A percentile compares a stretch with the other conserved stretches of the same genome.
Evolutionary conservation across 441 rosid species (phyloP).

Genomic region (Jatropha podagrica): DNA sequence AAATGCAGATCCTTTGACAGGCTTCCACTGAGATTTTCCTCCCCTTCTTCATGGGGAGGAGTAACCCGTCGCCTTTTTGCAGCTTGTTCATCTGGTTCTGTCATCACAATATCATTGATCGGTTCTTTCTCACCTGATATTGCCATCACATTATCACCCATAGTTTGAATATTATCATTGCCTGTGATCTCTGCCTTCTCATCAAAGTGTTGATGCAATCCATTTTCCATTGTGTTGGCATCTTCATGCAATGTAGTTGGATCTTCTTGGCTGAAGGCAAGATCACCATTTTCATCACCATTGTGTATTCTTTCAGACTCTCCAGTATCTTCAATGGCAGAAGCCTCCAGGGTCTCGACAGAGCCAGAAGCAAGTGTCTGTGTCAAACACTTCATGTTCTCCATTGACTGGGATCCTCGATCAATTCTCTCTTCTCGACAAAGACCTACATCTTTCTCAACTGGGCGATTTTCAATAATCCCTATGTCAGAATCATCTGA

Average conservation of each 20-base stretch:
- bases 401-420: slow-evolving; percentile 27
- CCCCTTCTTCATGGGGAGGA: slow-evolving; percentile 38
- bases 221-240: slow-evolving; percentile 6
- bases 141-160: slow-evolving; percentile 22
- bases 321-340: slow-evolving; percentile 25
- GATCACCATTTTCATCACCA: slow-evolving; percentile 25
- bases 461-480: slow-evolving; percentile 44
- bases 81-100: slow-evolving; percentile 41
- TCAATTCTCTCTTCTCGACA: slow-evolving; percentile 29
- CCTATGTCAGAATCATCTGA: slow-evolving; percentile 67
- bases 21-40: slow-evolving; percentile 24
- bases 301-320: slow-evolving; percentile 27
- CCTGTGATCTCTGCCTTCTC: slow-evolving; percentile 20
- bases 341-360: slow-evolving; percentile 27
- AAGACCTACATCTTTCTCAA: slow-evolving; percentile 22
- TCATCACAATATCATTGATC: slow-evolving; percentile 19
- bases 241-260: slow-evolving; percentile 20
- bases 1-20: slow-evolving; percentile 33
- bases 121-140: slow-evolving; percentile 24
- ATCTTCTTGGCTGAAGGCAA: slow-evolving; percentile 26
- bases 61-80: slow-evolving; percentile 57
- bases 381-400: slow-evolving; percentile 31
- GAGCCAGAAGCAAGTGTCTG: slow-evolving; percentile 33
- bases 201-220: slow-evolving; percentile 23
- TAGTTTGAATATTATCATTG: background rate